A percentile compares a stretch with the other conserved stretches of the same genome.
Evolutionary conservation across 2,329 filamentous ascomycete species (phyloP).

Genomic region (Atkinsonella texensis): DNA sequence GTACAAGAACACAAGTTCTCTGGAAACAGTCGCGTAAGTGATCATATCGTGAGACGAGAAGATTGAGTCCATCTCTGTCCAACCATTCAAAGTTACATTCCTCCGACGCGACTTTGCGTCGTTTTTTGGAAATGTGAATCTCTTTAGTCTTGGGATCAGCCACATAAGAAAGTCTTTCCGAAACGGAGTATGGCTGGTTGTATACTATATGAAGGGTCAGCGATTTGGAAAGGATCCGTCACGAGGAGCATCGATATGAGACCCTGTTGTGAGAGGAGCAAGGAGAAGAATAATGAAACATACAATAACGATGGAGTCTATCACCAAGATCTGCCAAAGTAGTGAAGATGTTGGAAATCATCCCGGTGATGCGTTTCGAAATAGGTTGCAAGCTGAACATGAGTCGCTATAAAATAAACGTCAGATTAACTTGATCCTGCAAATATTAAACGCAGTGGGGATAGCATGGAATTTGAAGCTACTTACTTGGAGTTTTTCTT

Average conservation of each 20-base stretch:
- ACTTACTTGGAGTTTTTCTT: slow-evolving; percentile 2
- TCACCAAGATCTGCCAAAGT: slow-evolving; percentile 17
- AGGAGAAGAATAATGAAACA: neutral
- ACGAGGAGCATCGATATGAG: neutral
- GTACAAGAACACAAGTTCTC: slow-evolving; percentile 12
- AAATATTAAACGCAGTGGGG: no score
- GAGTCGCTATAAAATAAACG: slow-evolving; percentile 4
- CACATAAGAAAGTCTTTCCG: slow-evolving; percentile 14
- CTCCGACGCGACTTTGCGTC: slow-evolving; percentile 13
- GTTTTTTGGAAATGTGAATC: slow-evolving; percentile 15
- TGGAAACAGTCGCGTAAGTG: slow-evolving; percentile 12
- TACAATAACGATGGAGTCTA: slow-evolving; percentile 14
- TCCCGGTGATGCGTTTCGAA: slow-evolving; percentile 15
- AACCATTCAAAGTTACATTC: slow-evolving; percentile 15
- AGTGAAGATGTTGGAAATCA: slow-evolving; percentile 17
- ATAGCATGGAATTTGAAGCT: accelerated
- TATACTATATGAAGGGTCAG: slow-evolving; percentile 2
- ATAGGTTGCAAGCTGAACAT: slow-evolving; percentile 13
- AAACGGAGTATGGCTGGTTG: slow-evolving; percentile 14
- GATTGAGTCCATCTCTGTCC: slow-evolving; percentile 12
- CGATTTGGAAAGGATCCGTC: neutral
- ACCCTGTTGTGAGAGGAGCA: neutral
- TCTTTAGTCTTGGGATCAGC: slow-evolving; percentile 1
- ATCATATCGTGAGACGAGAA: slow-evolving; percentile 14
- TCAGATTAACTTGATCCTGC: neutral